A percentile compares a stretch with the other conserved stretches of the same genome.
Evolutionary conservation across 116 monocot genomes (phyloP).

Genomic region (Posidonia oceanica): DNA sequence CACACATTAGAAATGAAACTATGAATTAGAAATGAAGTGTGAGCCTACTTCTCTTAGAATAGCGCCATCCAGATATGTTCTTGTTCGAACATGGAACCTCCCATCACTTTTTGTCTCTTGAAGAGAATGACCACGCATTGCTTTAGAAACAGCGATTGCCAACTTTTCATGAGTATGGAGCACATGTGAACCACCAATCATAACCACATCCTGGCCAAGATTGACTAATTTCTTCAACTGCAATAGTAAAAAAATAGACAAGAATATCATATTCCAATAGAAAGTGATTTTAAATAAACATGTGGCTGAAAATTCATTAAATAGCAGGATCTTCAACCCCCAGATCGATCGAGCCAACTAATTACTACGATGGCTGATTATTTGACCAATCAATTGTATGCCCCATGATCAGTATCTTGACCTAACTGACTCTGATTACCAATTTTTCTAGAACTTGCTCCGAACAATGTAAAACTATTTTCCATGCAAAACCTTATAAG

Average conservation of each 20-base stretch:
- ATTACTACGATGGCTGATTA: no score
- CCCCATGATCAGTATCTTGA: no score
- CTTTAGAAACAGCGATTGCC: constrained; percentile 91
- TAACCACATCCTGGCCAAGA: constrained; percentile 70
- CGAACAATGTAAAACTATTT: no score
- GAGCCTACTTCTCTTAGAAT: constrained; percentile 74
- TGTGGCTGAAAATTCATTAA: no score
- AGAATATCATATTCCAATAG: background rate
- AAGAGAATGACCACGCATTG: constrained; percentile 84
- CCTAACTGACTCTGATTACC: no score
- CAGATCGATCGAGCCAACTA: no score
- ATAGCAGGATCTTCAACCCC: no score
- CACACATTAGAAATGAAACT: no score
- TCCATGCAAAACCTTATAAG: no score
- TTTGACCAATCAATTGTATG: no score
- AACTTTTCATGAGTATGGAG: constrained; percentile 92
- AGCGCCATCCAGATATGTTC: constrained; percentile 94
- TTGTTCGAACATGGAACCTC: constrained; percentile 86
- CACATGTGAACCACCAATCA: constrained; percentile 88
- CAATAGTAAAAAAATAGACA: background rate
- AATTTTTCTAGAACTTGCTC: no score
- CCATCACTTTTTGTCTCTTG: constrained; percentile 95
- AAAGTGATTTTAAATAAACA: background rate
- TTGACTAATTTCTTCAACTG: constrained; percentile 91
- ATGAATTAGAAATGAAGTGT: background rate